Percentiles rank a stretch among this genome's conserved stretches.
These are phyloP conservation scores for Penicillium oxalicum DNA, from an alignment of 2,329 filamentous ascomycete species.

Conservation along the genomic window DNA sequence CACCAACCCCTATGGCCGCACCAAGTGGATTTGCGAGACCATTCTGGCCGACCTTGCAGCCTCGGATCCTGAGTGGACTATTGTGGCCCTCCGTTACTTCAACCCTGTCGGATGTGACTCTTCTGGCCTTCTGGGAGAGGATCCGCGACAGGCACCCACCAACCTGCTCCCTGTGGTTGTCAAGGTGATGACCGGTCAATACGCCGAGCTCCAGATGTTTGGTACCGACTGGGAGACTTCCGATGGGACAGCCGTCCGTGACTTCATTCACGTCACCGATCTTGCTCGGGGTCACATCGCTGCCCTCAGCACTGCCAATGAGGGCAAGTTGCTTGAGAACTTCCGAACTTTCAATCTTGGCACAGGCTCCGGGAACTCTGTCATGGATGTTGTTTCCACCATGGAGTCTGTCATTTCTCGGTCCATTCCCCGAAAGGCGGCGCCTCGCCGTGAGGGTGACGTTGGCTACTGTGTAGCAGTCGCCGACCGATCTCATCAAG, in stretches of 20 bases:
- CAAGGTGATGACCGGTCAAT: slow-evolving; percentile 54
- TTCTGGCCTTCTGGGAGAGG: slow-evolving; percentile 59
- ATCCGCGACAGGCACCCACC: slow-evolving; percentile 55
- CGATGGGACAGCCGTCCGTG: slow-evolving; percentile 61
- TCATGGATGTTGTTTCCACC: slow-evolving; percentile 33
- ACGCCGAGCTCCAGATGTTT: slow-evolving; percentile 53
- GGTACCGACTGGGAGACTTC: slow-evolving; percentile 60
- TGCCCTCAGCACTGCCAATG: slow-evolving; percentile 43
- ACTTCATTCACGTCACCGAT: slow-evolving; percentile 64
- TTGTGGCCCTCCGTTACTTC: slow-evolving; percentile 61
- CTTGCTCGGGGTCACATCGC: slow-evolving; percentile 59
- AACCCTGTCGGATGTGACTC: slow-evolving; percentile 62
- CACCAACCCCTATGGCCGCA: slow-evolving; percentile 60
- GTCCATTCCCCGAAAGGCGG: slow-evolving; percentile 28
- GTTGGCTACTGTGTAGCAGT: slow-evolving; percentile 38
- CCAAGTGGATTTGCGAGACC: slow-evolving; percentile 63
- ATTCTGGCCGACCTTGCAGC: slow-evolving; percentile 58
- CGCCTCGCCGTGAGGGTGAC: slow-evolving; percentile 33
- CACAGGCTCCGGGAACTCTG: slow-evolving; percentile 35
- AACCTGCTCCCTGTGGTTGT: slow-evolving; percentile 62
- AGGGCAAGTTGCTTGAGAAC: slow-evolving; percentile 33
- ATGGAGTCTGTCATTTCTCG: slow-evolving; percentile 37
- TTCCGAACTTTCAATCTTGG: slow-evolving; percentile 40
- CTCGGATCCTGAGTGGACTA: slow-evolving; percentile 57
- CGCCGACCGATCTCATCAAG: slow-evolving; percentile 42